Percentiles rank a stretch among this genome's conserved stretches.
Conservation (phyloP, 1,284 basidiomycete genomes). For the Ceratobasidium papillatum region DNA sequence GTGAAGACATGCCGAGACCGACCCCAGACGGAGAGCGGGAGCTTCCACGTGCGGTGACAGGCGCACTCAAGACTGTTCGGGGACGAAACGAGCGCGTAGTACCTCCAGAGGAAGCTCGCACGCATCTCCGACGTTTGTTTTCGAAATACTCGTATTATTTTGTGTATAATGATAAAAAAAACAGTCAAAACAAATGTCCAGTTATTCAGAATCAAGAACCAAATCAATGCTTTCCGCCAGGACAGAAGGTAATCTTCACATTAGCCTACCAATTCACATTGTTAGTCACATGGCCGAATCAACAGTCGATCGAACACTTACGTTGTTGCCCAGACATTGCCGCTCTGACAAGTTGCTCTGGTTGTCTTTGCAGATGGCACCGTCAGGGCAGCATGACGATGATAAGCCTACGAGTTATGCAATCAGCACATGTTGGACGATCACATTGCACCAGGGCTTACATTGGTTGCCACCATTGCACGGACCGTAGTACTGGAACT, state of each 20-base stretch:
- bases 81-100: slow-evolving; percentile 90
- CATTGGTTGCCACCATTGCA: slow-evolving; percentile 2
- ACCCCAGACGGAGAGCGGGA: slow-evolving; percentile 55
- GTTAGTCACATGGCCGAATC: not conserved
- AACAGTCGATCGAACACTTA: not conserved
- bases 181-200: no score
- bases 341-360: not conserved
- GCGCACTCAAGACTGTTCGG: slow-evolving; percentile 74
- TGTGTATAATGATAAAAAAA: no score
- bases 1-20: slow-evolving; percentile 62
- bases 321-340: not conserved
- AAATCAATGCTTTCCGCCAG: not conserved
- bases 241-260: not conserved
- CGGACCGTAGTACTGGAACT: not conserved
- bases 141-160: slow-evolving; percentile 64
- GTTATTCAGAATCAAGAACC: no score
- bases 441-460: not conserved
- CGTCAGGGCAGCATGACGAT: not conserved
- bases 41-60: slow-evolving; percentile 76
- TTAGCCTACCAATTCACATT: not conserved
- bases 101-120: slow-evolving; percentile 90
- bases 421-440: not conserved
- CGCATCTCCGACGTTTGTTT: slow-evolving; percentile 91
- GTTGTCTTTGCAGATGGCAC: not conserved
- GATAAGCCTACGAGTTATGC: not conserved